A percentile compares a stretch with the other conserved stretches of the same genome.
Evolutionary conservation across 176 grass and related monocot genomes (phyloP).

Genomic region (Triticum dicoccoides): DNA sequence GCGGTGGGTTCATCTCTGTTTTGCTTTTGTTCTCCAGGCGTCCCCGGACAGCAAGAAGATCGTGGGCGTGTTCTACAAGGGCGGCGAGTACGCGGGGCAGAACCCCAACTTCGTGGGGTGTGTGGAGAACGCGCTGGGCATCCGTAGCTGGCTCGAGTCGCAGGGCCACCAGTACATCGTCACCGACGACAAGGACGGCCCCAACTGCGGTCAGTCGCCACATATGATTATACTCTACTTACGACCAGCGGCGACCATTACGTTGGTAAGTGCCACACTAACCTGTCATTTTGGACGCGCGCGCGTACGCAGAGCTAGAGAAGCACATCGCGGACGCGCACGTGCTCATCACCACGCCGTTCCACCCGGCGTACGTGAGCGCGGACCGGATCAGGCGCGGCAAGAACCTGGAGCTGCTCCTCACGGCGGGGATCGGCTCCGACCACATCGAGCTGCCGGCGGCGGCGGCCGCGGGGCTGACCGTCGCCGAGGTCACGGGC

Average conservation of each 20-base stretch:
- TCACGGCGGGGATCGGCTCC: slow-evolving; percentile 19
- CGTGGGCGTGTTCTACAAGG: slow-evolving; percentile 88
- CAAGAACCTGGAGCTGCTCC: slow-evolving; percentile 40
- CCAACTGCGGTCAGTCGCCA: slow-evolving; percentile 53
- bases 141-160: slow-evolving; percentile 70
- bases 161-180: slow-evolving; percentile 79
- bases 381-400: slow-evolving; percentile 28
- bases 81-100: slow-evolving; percentile 55
- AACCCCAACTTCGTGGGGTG: slow-evolving; percentile 78
- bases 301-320: slow-evolving; percentile 30
- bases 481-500: slow-evolving; percentile 53
- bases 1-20: neutral
- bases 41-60: slow-evolving; percentile 77
- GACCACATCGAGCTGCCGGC: slow-evolving; percentile 7
- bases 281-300: too few relatives aligned
- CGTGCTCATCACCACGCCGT: slow-evolving; percentile 51
- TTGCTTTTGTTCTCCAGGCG: slow-evolving; percentile 8
- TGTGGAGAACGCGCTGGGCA: slow-evolving; percentile 53
- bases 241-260: too few relatives aligned
- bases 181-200: slow-evolving; percentile 87
- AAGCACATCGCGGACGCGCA: slow-evolving; percentile 53
- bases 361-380: slow-evolving; percentile 60
- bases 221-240: too few relatives aligned
- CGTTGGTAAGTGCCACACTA: neutral
- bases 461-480: slow-evolving; percentile 17